These are phyloP conservation scores for Berberis thunbergii DNA, from an alignment of 164 flowering plant species.

Conservation along the genomic window DNA sequence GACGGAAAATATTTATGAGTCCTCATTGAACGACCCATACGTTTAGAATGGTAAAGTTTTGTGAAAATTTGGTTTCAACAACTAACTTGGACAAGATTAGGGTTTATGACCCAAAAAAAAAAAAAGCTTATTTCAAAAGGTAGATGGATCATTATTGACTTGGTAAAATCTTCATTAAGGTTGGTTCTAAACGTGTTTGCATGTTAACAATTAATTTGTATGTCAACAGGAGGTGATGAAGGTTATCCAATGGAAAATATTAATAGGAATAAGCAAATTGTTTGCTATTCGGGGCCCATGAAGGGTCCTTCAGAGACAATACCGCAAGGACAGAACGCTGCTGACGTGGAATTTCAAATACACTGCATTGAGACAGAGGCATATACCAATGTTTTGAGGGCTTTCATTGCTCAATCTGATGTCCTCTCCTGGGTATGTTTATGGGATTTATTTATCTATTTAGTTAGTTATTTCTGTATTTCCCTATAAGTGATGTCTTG, in stretches of 20 bases:
- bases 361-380: slow-evolving; percentile 28
- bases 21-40: too few relatives aligned
- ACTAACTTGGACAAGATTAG: too few relatives aligned
- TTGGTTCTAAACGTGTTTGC: neutral
- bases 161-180: too few relatives aligned
- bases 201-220: neutral
- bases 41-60: too few relatives aligned
- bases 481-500: too few relatives aligned
- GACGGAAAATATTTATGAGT: too few relatives aligned
- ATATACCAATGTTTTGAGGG: slow-evolving; percentile 29
- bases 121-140: too few relatives aligned
- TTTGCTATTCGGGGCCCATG: slow-evolving; percentile 3
- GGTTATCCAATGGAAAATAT: slow-evolving; percentile 2
- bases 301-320: slow-evolving; percentile 1
- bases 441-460: neutral
- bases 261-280: slow-evolving; percentile 2
- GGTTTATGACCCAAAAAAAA: too few relatives aligned
- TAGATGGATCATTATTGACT: too few relatives aligned
- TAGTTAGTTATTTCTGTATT: neutral
- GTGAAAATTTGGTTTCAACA: too few relatives aligned
- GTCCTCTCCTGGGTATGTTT: slow-evolving; percentile 29
- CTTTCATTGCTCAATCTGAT: slow-evolving; percentile 32
- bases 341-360: slow-evolving; percentile 21
- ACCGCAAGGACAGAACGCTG: slow-evolving; percentile 9
- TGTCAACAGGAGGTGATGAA: slow-evolving; percentile 15